Percentiles rank a stretch among this genome's conserved stretches.
These are phyloP conservation scores for Theobroma grandiflorum DNA, from an alignment of 441 rosid species.

Conservation along the genomic window DNA sequence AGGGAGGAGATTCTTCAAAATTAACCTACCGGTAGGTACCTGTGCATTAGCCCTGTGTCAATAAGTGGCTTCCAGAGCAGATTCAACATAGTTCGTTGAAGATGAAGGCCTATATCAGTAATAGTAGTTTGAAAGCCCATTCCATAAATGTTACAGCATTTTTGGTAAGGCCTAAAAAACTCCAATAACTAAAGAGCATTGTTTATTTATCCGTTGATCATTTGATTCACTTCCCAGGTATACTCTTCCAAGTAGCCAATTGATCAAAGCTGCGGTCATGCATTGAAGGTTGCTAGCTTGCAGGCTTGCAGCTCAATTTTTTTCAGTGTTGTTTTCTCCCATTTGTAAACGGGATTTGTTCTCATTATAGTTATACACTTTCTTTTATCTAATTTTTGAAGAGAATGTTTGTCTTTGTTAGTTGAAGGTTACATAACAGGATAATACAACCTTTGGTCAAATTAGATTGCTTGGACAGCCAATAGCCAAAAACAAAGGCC, in stretches of 20 bases:
- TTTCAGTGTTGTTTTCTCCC: too few species aligned
- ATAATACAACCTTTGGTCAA: not conserved
- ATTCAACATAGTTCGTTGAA: not conserved
- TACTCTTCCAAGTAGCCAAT: not conserved
- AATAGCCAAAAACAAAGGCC: not conserved
- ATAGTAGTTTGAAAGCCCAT: not conserved
- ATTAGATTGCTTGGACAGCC: not conserved
- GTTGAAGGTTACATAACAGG: not conserved
- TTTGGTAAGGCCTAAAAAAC: not conserved
- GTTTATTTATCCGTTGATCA: not conserved
- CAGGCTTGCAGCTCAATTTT: too few species aligned
- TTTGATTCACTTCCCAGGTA: too few species aligned
- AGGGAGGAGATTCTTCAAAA: too few species aligned
- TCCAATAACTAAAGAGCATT: conserved; percentile 10
- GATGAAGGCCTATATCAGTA: not conserved
- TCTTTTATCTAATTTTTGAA: not conserved
- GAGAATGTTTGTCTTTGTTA: not conserved
- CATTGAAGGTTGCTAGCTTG: too few species aligned
- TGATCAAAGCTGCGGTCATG: not conserved
- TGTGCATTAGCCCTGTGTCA: not conserved
- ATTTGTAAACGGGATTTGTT: too few species aligned
- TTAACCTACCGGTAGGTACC: too few species aligned
- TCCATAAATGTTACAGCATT: conserved; percentile 5
- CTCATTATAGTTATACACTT: not conserved
- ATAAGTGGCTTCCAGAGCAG: not conserved